Conservation (phyloP, 176 grass and related monocot species). For the Cenchrus fungigraminus region DNA sequence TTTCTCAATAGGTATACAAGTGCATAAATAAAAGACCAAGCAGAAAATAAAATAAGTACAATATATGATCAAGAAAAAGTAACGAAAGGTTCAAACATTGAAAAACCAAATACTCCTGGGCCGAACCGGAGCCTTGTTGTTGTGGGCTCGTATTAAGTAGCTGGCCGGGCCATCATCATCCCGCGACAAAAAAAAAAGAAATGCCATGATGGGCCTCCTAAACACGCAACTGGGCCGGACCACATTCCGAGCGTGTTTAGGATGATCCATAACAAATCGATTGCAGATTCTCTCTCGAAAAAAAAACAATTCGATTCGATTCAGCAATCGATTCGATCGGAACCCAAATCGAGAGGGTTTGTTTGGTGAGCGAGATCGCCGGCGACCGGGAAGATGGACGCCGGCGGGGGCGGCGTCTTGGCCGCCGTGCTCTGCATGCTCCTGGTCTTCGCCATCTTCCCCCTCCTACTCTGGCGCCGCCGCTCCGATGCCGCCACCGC, state of each 20-base stretch:
- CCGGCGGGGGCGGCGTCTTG: slow-evolving; percentile 57
- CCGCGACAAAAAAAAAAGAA: too few species aligned
- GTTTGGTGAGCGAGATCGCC: slow-evolving; percentile 23
- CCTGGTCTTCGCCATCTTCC: slow-evolving; percentile 59
- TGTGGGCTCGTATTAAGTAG: too few species aligned
- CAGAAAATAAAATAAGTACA: too few species aligned
- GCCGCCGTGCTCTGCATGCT: slow-evolving; percentile 62
- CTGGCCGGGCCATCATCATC: too few species aligned
- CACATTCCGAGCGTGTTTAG: not conserved
- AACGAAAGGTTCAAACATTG: not conserved
- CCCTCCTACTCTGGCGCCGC: slow-evolving; percentile 78
- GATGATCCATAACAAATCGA: not conserved
- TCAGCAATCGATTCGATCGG: not conserved
- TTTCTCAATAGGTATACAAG: too few species aligned
- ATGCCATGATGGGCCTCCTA: not conserved
- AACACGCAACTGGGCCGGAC: not conserved
- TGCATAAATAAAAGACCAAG: too few species aligned
- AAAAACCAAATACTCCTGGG: not conserved
- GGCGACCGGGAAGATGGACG: slow-evolving; percentile 55
- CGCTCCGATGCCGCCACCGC: slow-evolving; percentile 50
- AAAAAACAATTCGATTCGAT: not conserved
- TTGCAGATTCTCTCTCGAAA: not conserved
- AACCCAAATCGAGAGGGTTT: slow-evolving; percentile 1
- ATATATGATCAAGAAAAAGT: not conserved
- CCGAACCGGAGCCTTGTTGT: too few species aligned